These are phyloP conservation scores for Clonostachys byssicola DNA, from an alignment of 2,329 filamentous ascomycete genomes.

Conservation along the genomic window DNA sequence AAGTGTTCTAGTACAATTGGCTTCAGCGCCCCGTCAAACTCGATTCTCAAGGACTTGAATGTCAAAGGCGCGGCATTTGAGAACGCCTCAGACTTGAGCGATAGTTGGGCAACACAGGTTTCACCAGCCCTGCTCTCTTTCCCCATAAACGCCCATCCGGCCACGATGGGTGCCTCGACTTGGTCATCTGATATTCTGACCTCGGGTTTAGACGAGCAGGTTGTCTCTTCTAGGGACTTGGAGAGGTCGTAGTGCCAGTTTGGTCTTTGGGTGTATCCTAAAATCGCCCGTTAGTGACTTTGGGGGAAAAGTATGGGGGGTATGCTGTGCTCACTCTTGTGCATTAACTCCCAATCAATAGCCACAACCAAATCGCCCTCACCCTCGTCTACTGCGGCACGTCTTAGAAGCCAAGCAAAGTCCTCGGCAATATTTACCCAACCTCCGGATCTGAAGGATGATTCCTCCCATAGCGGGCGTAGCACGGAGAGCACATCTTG, in stretches of 20 bases:
- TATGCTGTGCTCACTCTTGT: constrained; percentile 40
- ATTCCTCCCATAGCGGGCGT: constrained; percentile 51
- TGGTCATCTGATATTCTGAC: constrained; percentile 47
- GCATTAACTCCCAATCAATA: constrained; percentile 63
- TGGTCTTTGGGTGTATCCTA: constrained; percentile 48
- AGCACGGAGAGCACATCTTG: constrained; percentile 48
- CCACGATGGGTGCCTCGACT: constrained; percentile 47
- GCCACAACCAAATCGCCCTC: constrained; percentile 53
- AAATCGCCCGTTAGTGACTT: background rate
- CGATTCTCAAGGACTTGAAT: constrained; percentile 45
- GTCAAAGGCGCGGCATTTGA: constrained; percentile 44
- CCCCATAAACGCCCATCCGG: constrained; percentile 53
- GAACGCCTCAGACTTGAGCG: constrained; percentile 52
- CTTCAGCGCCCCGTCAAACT: constrained; percentile 54
- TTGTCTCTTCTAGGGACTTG: constrained; percentile 48
- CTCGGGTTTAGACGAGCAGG: constrained; percentile 35
- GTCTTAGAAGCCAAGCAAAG: constrained; percentile 55
- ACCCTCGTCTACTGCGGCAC: constrained; percentile 46
- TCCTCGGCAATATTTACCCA: constrained; percentile 59
- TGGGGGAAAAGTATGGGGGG: background rate
- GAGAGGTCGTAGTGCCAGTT: constrained; percentile 60
- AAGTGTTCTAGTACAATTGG: constrained; percentile 46
- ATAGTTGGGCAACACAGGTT: constrained; percentile 50
- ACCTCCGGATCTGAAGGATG: constrained; percentile 51
- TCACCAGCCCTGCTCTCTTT: constrained; percentile 60